Conservation (phyloP, 805 yeast species). For the Hanseniaspora opuntiae region DNA sequence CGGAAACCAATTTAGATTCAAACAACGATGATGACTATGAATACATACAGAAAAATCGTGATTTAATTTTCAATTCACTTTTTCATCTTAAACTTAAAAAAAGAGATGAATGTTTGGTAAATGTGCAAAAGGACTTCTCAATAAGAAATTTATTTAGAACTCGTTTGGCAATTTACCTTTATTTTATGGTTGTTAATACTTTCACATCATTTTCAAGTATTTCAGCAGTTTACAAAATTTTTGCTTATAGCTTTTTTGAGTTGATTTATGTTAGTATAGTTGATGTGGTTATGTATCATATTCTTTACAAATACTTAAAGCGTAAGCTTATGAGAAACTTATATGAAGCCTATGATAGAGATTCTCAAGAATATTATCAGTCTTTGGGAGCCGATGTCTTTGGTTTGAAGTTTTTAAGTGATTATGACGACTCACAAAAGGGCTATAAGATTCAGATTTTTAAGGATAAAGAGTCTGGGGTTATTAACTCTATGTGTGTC, state of each 20-base stretch:
- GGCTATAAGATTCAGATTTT: neutral
- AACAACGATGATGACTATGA: neutral
- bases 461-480: neutral
- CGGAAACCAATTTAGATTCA: neutral
- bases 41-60: neutral
- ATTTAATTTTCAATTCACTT: neutral
- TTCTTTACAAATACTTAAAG: neutral
- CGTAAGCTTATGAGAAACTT: neutral
- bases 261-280: neutral
- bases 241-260: neutral
- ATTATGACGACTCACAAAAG: neutral
- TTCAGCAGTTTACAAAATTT: neutral
- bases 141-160: neutral
- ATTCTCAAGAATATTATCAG: slow-evolving; percentile 1
- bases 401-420: neutral
- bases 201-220: neutral
- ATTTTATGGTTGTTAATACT: neutral
- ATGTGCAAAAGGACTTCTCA: neutral
- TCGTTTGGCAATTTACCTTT: neutral
- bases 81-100: neutral
- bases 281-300: neutral
- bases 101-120: neutral
- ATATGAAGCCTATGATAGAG: slow-evolving; percentile 3
- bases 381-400: neutral
- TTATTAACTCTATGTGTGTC: slow-evolving; percentile 3